phyloP scores from a whole-genome alignment of 768 basidiomycete species.

The Zangia roseola region DNA sequence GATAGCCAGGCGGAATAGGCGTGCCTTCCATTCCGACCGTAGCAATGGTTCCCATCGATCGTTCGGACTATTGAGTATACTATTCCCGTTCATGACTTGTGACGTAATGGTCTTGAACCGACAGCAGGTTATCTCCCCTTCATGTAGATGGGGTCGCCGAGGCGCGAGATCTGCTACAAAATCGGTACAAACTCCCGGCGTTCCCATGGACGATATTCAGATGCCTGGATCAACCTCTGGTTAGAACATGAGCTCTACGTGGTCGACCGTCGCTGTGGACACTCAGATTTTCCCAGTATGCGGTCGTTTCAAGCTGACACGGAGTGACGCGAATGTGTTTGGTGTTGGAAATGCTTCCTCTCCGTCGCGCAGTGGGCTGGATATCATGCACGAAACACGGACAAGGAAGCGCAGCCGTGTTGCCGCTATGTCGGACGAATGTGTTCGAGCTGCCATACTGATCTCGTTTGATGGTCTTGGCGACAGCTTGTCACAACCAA shows the following conservation, averaged over 20 bases:
- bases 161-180: slow-evolving; percentile 14
- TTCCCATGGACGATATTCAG: background rate
- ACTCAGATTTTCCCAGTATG: slow-evolving; percentile 7
- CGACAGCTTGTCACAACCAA: slow-evolving; percentile 1
- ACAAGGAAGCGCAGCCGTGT: slow-evolving; percentile 4
- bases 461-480: slow-evolving; percentile 8
- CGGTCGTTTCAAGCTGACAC: slow-evolving; percentile 17
- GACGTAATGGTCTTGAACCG: slow-evolving; percentile 25
- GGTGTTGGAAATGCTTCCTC: too few species aligned
- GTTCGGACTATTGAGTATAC: slow-evolving; percentile 7
- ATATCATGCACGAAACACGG: slow-evolving; percentile 23
- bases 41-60: slow-evolving; percentile 24
- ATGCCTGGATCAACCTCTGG: background rate
- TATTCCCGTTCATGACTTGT: slow-evolving; percentile 14
- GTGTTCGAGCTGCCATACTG: slow-evolving; percentile 14
- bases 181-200: background rate
- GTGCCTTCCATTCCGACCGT: slow-evolving; percentile 31
- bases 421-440: slow-evolving; percentile 9
- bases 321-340: slow-evolving; percentile 3
- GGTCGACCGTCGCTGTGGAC: background rate
- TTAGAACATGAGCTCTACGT: background rate
- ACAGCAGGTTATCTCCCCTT: slow-evolving; percentile 11
- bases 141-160: slow-evolving; percentile 18
- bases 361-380: slow-evolving; percentile 20
- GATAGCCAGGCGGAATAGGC: slow-evolving; percentile 29